These are phyloP conservation scores for Metarhizium rileyi DNA, from an alignment of 2,329 filamentous ascomycete species.

Conservation along the genomic window DNA sequence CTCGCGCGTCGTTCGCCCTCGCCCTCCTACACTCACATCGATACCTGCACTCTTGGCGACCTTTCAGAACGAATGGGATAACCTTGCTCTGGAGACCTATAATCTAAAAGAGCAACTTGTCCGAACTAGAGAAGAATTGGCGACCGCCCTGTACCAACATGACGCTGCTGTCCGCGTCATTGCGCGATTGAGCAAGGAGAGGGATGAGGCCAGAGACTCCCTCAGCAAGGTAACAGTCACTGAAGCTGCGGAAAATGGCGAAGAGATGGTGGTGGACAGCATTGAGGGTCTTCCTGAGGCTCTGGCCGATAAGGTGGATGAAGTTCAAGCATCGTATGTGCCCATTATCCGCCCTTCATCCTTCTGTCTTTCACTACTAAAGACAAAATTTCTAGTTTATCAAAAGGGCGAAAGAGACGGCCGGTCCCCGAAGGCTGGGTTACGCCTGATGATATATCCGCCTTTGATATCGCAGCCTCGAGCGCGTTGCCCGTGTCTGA, in stretches of 20 bases:
- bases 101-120: slow-evolving; percentile 81
- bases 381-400: slow-evolving; percentile 50
- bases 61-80: slow-evolving; percentile 98
- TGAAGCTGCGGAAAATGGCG: slow-evolving; percentile 47
- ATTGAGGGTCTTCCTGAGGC: slow-evolving; percentile 63
- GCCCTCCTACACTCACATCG: slow-evolving; percentile 88
- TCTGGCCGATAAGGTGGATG: slow-evolving; percentile 64
- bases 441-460: slow-evolving; percentile 57
- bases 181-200: slow-evolving; percentile 77
- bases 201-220: slow-evolving; percentile 85
- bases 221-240: slow-evolving; percentile 76
- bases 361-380: slow-evolving; percentile 8
- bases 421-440: slow-evolving; percentile 79
- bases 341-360: neutral
- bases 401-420: slow-evolving; percentile 82
- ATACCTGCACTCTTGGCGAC: slow-evolving; percentile 89
- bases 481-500: slow-evolving; percentile 37
- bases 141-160: slow-evolving; percentile 89
- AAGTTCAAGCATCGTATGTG: slow-evolving; percentile 68
- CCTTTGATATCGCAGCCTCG: slow-evolving; percentile 35
- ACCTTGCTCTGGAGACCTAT: slow-evolving; percentile 82
- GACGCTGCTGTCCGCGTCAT: slow-evolving; percentile 96
- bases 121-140: slow-evolving; percentile 86
- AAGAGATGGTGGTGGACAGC: slow-evolving; percentile 85
- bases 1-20: slow-evolving; percentile 72